Evolutionary conservation across 1,284 basidiomycete genomes (phyloP), one percentile per base, ranked within the genome.

Genomic region (Heterobasidion occidentale): DNA sequence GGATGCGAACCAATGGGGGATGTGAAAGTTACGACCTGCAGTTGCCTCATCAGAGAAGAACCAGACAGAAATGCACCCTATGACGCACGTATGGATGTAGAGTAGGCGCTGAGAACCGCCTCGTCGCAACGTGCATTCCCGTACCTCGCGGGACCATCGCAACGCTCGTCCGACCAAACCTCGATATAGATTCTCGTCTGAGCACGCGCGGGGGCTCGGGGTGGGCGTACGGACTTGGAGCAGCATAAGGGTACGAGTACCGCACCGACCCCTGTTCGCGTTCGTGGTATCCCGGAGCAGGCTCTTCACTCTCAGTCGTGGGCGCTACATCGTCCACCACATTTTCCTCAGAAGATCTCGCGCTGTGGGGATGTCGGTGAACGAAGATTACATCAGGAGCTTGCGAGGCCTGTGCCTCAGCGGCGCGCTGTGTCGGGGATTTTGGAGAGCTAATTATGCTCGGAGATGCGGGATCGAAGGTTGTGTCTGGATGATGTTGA

Each of bases 11-110:
- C 54, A 17, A 55, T 55, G 15, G 54, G 54, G 9, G 54, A 55
- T 7, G 54, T 55, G 42, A 49, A 55, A 34, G 33, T 51, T 19
- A 42, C 45, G 33, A 55, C 53, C 53, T 54, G 36, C n/a, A 19
- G 15, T 19, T 11, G 35, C 17, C 3, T 17, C 35, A 9, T n/a
- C 27, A 33, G 34, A 14, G 2, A 19, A 47, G 9, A 19, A 46
- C n/a, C 8, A 33, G 19, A n/a, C 14, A 20, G 14, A 49, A 34
- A 49, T 20, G 8, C 19, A 27, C 6, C 15, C 14, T 6, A 42
- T 12, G 33, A 64, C 68, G 63, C 59, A 71, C 69, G 55, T 71
- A 70, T 17, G 68, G 70, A 59, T 72, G 70, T 53, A 72, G 47
- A 46, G 51, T 61, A 45, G 64, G 58, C 54, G 59, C 56, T 57